A percentile compares a stretch with the other conserved stretches of the same genome.
Conservation (phyloP, 1,284 basidiomycete species). For the Trichosporon ovoides region DNA sequence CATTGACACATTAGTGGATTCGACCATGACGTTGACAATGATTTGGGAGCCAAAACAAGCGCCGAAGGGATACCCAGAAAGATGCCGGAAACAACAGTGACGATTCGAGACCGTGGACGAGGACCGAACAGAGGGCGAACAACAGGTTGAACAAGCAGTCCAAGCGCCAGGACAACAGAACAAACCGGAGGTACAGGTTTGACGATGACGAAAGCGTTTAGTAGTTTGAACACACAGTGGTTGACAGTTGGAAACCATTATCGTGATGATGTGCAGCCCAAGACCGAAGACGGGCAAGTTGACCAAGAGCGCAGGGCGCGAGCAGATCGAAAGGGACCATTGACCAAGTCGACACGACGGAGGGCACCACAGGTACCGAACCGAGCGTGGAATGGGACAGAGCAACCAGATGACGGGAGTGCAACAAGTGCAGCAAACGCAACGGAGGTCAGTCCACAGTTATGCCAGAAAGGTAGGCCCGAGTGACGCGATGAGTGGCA, state of each 20-base stretch:
- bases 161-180: conserved; percentile 4
- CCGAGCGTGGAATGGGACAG: conserved; percentile 8
- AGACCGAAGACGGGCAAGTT: neutral
- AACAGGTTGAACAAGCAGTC: conserved; percentile 7
- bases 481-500: conserved; percentile 7
- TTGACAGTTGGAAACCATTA: neutral
- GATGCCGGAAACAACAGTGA: conserved; percentile 3
- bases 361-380: conserved; percentile 7
- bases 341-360: conserved; percentile 3
- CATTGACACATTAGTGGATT: conserved; percentile 1
- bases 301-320: conserved; percentile 1
- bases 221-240: conserved; percentile 1
- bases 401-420: conserved; percentile 9
- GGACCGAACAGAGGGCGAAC: neutral
- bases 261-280: conserved; percentile 1
- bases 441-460: conserved; percentile 5
- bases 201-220: neutral
- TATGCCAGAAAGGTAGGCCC: conserved; percentile 17
- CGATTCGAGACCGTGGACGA: neutral
- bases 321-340: neutral
- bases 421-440: conserved; percentile 4
- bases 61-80: neutral
- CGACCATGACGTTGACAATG: conserved; percentile 1
- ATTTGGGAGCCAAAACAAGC: neutral
- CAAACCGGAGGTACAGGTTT: neutral